Evolutionary conservation across 352 stramenopile species (phyloP).

Genomic region (Achlya hypogyna): DNA sequence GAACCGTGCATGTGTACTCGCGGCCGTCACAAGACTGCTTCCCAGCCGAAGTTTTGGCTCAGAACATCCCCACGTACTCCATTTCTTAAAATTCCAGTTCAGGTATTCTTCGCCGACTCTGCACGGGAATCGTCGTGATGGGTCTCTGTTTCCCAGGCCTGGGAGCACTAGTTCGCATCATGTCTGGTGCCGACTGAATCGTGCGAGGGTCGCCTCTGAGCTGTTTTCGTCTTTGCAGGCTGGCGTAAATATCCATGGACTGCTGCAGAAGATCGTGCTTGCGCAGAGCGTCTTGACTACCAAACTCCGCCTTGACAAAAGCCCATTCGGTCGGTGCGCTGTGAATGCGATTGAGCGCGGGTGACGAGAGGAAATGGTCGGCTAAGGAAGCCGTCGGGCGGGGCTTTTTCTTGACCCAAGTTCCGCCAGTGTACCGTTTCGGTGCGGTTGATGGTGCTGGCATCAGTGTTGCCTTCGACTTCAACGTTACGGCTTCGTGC

Average conservation of each 20-base stretch:
- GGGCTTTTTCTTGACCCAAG: slow-evolving; percentile 13
- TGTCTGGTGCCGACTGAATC: slow-evolving; percentile 7
- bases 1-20: not conserved
- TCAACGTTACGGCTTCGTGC: not conserved
- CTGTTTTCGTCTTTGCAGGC: not conserved
- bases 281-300: not conserved
- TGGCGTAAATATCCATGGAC: slow-evolving; percentile 4
- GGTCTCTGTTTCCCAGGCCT: too few species aligned
- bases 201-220: not conserved
- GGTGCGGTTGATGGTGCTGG: not conserved
- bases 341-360: not conserved
- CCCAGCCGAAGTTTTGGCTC: not conserved
- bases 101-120: not conserved
- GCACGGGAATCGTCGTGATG: not conserved
- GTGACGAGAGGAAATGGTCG: not conserved
- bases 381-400: not conserved
- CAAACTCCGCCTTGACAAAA: slow-evolving; percentile 18
- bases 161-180: not conserved
- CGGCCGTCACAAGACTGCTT: not conserved
- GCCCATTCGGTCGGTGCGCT: slow-evolving; percentile 8
- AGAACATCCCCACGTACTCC: slow-evolving; percentile 12
- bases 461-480: not conserved
- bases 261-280: slow-evolving; percentile 2
- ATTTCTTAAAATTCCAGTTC: not conserved
- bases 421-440: not conserved